These are phyloP conservation scores for Atractiella rhizophila DNA, from an alignment of 768 basidiomycete genomes.

Conservation along the genomic window DNA sequence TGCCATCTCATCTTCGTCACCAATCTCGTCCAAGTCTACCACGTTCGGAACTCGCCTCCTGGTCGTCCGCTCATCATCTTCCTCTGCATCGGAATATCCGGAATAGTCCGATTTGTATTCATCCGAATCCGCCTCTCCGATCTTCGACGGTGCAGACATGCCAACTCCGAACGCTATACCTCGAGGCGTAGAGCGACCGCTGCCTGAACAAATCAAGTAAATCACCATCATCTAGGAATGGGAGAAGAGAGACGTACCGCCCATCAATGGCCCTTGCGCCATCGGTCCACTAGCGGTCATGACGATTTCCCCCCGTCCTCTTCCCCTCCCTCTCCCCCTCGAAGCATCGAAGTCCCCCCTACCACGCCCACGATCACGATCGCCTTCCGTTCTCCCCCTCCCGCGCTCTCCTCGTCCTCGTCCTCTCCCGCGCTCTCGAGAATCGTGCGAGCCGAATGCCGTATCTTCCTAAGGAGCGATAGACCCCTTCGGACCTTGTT, in stretches of 20 bases:
- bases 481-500: no score
- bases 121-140: slow-evolving; percentile 14
- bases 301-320: neutral
- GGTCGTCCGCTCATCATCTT: slow-evolving; percentile 1
- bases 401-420: no score
- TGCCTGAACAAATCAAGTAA: neutral
- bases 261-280: slow-evolving; percentile 12
- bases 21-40: slow-evolving; percentile 16
- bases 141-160: slow-evolving; percentile 1
- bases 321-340: slow-evolving; percentile 3
- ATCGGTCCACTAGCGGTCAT: slow-evolving; percentile 11
- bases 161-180: neutral
- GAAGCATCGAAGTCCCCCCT: no score
- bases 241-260: slow-evolving; percentile 2
- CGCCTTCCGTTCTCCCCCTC: no score
- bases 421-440: no score
- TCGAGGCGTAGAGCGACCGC: neutral
- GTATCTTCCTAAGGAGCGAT: no score
- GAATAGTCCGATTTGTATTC: slow-evolving; percentile 14
- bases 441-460: no score
- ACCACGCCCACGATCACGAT: no score
- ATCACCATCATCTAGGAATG: neutral
- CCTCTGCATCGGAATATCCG: no score
- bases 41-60: slow-evolving; percentile 6
- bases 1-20: slow-evolving; percentile 12